These are phyloP conservation scores for Coemansia sp. DNA, from an alignment of 192 early-diverging fungal species.

Conservation along the genomic window DNA sequence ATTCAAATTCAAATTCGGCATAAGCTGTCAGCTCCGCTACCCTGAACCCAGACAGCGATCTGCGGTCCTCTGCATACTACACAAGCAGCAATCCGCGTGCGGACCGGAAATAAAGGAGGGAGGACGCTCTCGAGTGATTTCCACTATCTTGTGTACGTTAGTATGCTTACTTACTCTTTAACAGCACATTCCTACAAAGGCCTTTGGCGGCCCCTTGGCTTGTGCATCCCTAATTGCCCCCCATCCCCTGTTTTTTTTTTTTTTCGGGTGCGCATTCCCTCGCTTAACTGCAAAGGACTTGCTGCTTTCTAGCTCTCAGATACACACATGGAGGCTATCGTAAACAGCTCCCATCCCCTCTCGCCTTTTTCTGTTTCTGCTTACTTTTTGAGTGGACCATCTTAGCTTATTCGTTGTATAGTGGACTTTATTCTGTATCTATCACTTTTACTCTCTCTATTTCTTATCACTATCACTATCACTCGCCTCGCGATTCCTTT, in stretches of 20 bases:
- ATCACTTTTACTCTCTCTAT: not conserved
- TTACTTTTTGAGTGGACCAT: slow-evolving; percentile 1
- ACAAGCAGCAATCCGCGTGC: not conserved
- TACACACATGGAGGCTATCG: slow-evolving; percentile 2
- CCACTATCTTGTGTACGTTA: not conserved
- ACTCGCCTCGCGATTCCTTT: not conserved
- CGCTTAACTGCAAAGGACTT: not conserved
- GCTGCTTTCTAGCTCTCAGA: not conserved
- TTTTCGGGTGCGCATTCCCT: not conserved
- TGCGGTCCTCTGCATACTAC: not conserved
- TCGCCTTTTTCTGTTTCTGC: slow-evolving; percentile 3
- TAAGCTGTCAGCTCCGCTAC: not conserved
- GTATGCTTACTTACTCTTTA: not conserved
- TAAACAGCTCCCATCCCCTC: not conserved
- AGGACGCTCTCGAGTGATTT: not conserved
- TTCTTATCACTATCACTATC: slow-evolving; percentile 4
- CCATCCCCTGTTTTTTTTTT: not conserved
- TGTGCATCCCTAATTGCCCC: slow-evolving; percentile 3
- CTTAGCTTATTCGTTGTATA: slow-evolving; percentile 1
- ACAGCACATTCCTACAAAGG: not conserved
- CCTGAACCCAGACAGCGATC: not conserved
- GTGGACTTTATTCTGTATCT: slow-evolving; percentile 4
- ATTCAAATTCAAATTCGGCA: slow-evolving; percentile 6
- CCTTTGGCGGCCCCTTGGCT: not conserved
- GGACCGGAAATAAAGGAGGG: slow-evolving; percentile 4